Evolutionary conservation across 1,284 basidiomycete genomes (phyloP).

Genomic region (Ceratobasidium sp.): DNA sequence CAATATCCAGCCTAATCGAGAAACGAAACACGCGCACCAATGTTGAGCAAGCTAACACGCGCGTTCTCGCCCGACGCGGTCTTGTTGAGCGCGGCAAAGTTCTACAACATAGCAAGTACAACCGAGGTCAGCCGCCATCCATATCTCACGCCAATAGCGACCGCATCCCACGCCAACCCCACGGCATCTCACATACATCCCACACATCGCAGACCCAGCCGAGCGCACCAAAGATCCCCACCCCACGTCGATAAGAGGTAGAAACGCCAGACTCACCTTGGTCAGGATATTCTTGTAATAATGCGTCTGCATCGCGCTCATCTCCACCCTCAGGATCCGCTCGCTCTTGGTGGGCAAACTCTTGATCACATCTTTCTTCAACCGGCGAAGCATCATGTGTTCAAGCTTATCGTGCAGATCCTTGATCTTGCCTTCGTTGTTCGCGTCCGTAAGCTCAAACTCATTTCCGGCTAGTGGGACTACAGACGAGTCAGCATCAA

Average conservation of each 20-base stretch:
- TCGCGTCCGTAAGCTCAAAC: conserved; percentile 92
- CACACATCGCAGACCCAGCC: conserved; percentile 4
- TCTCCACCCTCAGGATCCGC: conserved; percentile 96
- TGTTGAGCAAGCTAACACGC: conserved; percentile 92
- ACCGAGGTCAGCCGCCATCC: conserved; percentile 20
- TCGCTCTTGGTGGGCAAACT: conserved; percentile 98
- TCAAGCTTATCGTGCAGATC: conserved; percentile 94
- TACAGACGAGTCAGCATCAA: conserved; percentile 43
- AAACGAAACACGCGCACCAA: conserved; percentile 68
- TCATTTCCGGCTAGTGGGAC: conserved; percentile 85
- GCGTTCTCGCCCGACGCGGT: conserved; percentile 83
- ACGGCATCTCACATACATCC: conserved; percentile 16
- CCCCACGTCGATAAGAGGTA: neutral
- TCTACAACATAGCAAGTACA: conserved; percentile 63
- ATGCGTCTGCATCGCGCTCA: conserved; percentile 96
- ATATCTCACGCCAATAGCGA: conserved; percentile 33
- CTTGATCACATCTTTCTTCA: conserved; percentile 98
- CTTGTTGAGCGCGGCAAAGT: conserved; percentile 93
- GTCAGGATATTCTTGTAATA: conserved; percentile 99
- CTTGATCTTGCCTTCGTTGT: conserved; percentile 95
- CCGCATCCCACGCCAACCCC: conserved; percentile 34
- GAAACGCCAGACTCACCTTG: conserved; percentile 67
- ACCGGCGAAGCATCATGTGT: conserved; percentile 92
- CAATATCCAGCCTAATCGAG: conserved; percentile 2
- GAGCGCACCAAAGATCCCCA: conserved; percentile 5